Evolutionary conservation across 345 rosid species (phyloP), one percentile per base, ranked within the genome.

Genomic region (Pistacia integerrima): DNA sequence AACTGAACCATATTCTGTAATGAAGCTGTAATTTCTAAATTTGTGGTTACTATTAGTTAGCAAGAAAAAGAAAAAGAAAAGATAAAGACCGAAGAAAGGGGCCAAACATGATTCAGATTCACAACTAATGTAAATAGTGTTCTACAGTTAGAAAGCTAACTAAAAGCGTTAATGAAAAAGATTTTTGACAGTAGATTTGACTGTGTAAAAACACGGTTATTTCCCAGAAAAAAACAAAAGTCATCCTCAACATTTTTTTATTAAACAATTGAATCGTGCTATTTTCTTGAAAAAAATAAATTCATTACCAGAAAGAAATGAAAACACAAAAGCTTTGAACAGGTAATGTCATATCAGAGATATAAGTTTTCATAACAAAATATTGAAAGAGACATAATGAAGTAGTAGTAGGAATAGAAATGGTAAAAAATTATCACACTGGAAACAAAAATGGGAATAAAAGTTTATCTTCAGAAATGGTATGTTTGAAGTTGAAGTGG

Each of bases 261-360:
- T 54, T 16, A 14, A 18, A 14, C 17, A 54, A 67, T 70, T 73
- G 59, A 56, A 62, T 60, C 60, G 36, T 69, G 75, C 72, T 73
- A 80, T 70, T 62, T 4, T 4, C 57, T 54, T 54, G 7, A 54
- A 3, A 6, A 16, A 54, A 14, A 12, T 0, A 41, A 4, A 12
- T 52, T 1, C 14, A 52, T 52, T 51, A 12, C 57, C 57, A 4
- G 57, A 52, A 54, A 13, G 57, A 54, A 54, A 54, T 54, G 57
- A 54, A 54, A 54, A 54, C 3, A 54, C 57, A 54, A 16, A 51
- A 16, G 18, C 57, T 54, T 54, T 16, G 18, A 18, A 6, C 57
- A 54, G 16, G n/a, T 54, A 68, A 56, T 71, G 12, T 35, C 28
- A 20, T 33, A 36, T 65, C 52, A 65, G 44, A 33, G 6, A 14